These are phyloP conservation scores for Penicillium cosmopolitanum DNA, from an alignment of 495 filamentous ascomycete species.

Conservation along the genomic window DNA sequence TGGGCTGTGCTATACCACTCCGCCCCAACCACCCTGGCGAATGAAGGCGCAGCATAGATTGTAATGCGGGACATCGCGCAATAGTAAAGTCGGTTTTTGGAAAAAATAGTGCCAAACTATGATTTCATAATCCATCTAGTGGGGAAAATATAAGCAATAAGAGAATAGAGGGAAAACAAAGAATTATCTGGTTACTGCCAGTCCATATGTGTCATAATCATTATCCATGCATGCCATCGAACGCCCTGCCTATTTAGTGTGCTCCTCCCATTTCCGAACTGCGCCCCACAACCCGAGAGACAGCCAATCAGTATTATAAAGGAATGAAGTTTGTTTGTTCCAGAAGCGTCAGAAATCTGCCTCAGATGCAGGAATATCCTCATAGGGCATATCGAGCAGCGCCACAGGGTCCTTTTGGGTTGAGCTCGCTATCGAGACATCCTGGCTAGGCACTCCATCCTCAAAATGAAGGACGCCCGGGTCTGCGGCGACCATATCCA, in stretches of 20 bases:
- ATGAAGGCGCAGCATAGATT: background rate
- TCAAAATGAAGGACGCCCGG: constrained; percentile 31
- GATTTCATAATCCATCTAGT: background rate
- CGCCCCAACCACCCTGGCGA: background rate
- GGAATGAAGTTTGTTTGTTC: constrained; percentile 4
- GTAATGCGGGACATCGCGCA: constrained; percentile 1
- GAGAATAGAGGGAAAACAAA: too few species aligned
- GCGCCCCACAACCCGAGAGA: constrained; percentile 1
- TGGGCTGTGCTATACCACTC: constrained; percentile 1
- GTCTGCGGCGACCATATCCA: constrained; percentile 39
- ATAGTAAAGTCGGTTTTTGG: background rate
- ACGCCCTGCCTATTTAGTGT: background rate
- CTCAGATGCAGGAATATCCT: constrained; percentile 1
- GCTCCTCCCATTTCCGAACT: background rate
- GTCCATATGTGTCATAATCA: background rate
- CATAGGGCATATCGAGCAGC: constrained; percentile 2
- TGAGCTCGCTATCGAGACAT: background rate
- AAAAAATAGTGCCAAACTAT: background rate
- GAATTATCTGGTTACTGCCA: background rate
- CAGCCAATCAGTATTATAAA: background rate
- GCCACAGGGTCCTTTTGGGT: background rate
- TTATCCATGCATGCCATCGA: constrained; percentile 3
- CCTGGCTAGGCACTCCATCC: constrained; percentile 8
- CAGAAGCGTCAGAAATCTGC: constrained; percentile 1
- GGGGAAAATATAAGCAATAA: background rate